phyloP scores from a whole-genome alignment of 495 filamentous ascomycete genomes.

The Lasiosphaeris hirsuta region DNA sequence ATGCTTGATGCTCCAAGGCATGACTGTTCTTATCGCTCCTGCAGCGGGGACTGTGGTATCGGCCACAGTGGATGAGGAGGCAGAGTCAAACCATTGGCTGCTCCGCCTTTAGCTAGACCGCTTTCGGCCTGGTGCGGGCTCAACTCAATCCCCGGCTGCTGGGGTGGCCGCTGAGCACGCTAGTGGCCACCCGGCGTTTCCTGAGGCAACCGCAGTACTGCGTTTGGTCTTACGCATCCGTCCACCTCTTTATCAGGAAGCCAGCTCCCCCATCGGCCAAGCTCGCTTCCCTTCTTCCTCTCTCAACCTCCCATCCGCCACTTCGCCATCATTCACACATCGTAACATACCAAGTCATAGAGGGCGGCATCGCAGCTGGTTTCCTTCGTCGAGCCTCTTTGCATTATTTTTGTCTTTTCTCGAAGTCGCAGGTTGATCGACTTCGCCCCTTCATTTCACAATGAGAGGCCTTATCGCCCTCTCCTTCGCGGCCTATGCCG shows the following conservation, averaged over 20 bases:
- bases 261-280: slow-evolving; percentile 33
- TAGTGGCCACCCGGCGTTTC: slow-evolving; percentile 14
- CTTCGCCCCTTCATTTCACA: slow-evolving; percentile 42
- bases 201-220: slow-evolving; percentile 25
- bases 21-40: slow-evolving; percentile 15
- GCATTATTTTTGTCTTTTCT: slow-evolving; percentile 24
- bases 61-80: slow-evolving; percentile 16
- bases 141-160: slow-evolving; percentile 17
- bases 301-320: slow-evolving; percentile 35
- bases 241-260: slow-evolving; percentile 30
- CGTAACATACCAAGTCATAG: slow-evolving; percentile 27
- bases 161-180: slow-evolving; percentile 11
- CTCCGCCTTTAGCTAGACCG: slow-evolving; percentile 25
- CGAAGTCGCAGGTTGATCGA: slow-evolving; percentile 44
- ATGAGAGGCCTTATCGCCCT: slow-evolving; percentile 75
- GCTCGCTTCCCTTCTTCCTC: slow-evolving; percentile 27
- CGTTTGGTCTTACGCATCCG: slow-evolving; percentile 24
- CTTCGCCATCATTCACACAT: slow-evolving; percentile 41
- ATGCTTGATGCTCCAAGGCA: neutral
- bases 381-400: slow-evolving; percentile 22
- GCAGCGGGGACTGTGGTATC: slow-evolving; percentile 7
- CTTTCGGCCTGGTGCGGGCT: slow-evolving; percentile 13
- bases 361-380: slow-evolving; percentile 27
- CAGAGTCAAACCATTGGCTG: slow-evolving; percentile 23
- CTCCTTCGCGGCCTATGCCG: slow-evolving; percentile 62